Conservation (phyloP, 805 yeast genomes). For the Nakazawaea wyomingensis region DNA sequence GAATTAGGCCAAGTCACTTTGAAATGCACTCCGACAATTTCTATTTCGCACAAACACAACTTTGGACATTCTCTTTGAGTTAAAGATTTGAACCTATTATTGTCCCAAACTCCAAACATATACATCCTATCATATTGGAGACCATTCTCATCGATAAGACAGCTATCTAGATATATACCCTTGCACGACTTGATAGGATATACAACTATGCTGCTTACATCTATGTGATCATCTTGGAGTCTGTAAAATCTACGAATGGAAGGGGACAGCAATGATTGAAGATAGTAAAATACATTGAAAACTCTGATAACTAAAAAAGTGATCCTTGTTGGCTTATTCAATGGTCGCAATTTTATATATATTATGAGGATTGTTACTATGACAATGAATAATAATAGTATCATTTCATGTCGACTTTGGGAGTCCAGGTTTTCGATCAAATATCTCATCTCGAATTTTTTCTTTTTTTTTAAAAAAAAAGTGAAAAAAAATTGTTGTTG, state of each 20-base stretch:
- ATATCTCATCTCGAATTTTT: neutral
- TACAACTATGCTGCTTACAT: conserved; percentile 12
- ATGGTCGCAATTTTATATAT: neutral
- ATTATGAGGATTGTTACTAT: neutral
- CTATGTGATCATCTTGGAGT: neutral
- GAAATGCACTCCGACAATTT: conserved; percentile 10
- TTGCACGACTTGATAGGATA: conserved; percentile 24
- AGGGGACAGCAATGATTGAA: neutral
- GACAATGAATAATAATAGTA: neutral
- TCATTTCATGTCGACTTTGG: neutral
- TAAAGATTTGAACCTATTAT: conserved; percentile 14
- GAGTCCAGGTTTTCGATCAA: neutral
- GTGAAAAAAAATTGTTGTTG: neutral
- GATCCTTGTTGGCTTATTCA: conserved; percentile 4
- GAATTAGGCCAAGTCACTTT: conserved; percentile 13
- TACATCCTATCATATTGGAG: conserved; percentile 24
- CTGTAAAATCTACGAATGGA: neutral
- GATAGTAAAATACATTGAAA: conserved; percentile 1
- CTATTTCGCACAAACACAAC: conserved; percentile 14
- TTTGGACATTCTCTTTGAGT: conserved; percentile 20
- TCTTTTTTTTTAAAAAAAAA: neutral
- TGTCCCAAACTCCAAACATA: conserved; percentile 20
- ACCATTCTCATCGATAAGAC: conserved; percentile 20
- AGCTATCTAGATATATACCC: conserved; percentile 18
- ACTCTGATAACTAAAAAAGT: conserved; percentile 2